These are phyloP conservation scores for Fusarium clavum DNA, from an alignment of 2,329 filamentous ascomycete genomes.

Conservation along the genomic window DNA sequence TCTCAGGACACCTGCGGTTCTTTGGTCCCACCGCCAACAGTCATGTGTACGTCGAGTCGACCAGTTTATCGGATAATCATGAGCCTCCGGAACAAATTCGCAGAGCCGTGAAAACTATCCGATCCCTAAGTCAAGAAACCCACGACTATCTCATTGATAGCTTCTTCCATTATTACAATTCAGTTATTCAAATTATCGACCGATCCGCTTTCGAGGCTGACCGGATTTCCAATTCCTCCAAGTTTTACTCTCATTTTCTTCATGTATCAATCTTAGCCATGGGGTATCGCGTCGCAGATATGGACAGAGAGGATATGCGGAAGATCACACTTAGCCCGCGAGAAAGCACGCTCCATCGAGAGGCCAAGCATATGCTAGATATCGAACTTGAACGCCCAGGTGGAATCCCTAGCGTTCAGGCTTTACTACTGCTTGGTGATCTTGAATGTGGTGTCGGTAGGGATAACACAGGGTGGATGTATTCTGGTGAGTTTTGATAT, in stretches of 20 bases:
- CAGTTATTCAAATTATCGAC: constrained; percentile 61
- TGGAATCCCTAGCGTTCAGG: constrained; percentile 64
- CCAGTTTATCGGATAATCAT: constrained; percentile 50
- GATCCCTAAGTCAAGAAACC: constrained; percentile 58
- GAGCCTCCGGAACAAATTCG: constrained; percentile 60
- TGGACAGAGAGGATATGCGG: constrained; percentile 60
- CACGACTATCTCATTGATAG: constrained; percentile 64
- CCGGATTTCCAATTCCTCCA: constrained; percentile 57
- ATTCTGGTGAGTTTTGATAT: constrained; percentile 56
- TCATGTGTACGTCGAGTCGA: constrained; percentile 60
- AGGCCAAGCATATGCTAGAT: constrained; percentile 66
- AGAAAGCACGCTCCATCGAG: constrained; percentile 64
- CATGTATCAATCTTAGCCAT: constrained; percentile 65
- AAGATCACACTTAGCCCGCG: constrained; percentile 58
- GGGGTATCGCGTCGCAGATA: constrained; percentile 64
- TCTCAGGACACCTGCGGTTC: constrained; percentile 62
- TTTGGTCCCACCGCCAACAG: constrained; percentile 66
- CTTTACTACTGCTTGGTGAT: constrained; percentile 63
- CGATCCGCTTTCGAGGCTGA: constrained; percentile 62
- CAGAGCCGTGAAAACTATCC: constrained; percentile 61
- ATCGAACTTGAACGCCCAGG: constrained; percentile 64
- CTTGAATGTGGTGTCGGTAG: constrained; percentile 65
- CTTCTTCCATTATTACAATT: constrained; percentile 65
- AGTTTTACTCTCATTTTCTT: constrained; percentile 64
- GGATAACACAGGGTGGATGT: constrained; percentile 67